phyloP scores from a whole-genome alignment of 2,329 filamentous ascomycete genomes.

The Phialemoniopsis sp. region DNA sequence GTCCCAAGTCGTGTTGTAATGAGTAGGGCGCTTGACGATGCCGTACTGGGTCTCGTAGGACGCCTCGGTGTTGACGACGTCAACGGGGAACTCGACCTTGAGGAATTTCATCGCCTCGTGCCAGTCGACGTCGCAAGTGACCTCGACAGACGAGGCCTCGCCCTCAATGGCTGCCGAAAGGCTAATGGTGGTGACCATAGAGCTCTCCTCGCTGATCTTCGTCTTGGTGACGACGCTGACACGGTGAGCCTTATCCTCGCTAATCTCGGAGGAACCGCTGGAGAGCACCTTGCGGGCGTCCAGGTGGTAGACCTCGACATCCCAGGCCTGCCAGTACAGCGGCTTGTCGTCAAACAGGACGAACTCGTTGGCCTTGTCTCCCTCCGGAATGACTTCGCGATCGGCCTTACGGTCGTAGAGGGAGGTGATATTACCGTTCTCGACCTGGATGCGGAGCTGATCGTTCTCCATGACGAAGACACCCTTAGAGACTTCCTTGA shows the following conservation, averaged over 20 bases:
- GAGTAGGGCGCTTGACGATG: slow-evolving; percentile 82
- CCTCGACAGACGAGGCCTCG: slow-evolving; percentile 68
- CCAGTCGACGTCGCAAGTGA: slow-evolving; percentile 90
- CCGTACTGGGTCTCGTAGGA: slow-evolving; percentile 95
- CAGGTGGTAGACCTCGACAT: slow-evolving; percentile 94
- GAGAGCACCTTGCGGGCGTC: slow-evolving; percentile 76
- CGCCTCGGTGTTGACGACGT: slow-evolving; percentile 85
- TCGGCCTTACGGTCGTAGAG: slow-evolving; percentile 70
- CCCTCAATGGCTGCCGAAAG: slow-evolving; percentile 66
- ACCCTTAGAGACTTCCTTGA: slow-evolving; percentile 48
- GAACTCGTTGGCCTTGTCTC: slow-evolving; percentile 79
- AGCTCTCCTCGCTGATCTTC: slow-evolving; percentile 82
- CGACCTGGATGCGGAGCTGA: slow-evolving; percentile 68
- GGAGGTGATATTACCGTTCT: slow-evolving; percentile 76
- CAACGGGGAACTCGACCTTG: slow-evolving; percentile 96
- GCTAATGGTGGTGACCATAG: slow-evolving; percentile 80
- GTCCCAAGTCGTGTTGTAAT: slow-evolving; percentile 92
- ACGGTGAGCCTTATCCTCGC: slow-evolving; percentile 67
- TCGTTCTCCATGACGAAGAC: slow-evolving; percentile 78
- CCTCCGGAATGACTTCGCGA: slow-evolving; percentile 72
- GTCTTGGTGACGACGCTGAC: slow-evolving; percentile 82
- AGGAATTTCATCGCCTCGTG: slow-evolving; percentile 95
- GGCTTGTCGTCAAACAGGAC: slow-evolving; percentile 98
- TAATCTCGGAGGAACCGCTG: slow-evolving; percentile 64
- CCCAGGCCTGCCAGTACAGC: slow-evolving; percentile 96